Percentiles rank a stretch among this genome's conserved stretches.
phyloP scores from a whole-genome alignment of 148 eudicot species.

The Dysphania ambrosioides region DNA sequence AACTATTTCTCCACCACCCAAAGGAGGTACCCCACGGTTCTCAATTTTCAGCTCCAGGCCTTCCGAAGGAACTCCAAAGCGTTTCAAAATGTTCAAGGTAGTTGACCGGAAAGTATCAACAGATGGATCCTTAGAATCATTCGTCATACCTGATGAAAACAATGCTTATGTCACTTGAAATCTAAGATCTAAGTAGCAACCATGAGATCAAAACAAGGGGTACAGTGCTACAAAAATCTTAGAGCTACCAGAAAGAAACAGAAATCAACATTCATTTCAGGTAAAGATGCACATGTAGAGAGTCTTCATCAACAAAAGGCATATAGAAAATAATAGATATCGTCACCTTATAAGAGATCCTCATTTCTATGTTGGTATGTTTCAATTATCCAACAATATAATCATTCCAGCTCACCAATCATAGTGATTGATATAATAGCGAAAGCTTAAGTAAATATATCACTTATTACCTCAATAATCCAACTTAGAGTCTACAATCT shows the following conservation, averaged over 20 bases:
- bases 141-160: constrained; percentile 67
- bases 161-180: not conserved
- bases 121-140: constrained; percentile 78
- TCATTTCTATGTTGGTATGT: too few species aligned
- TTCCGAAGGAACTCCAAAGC: constrained; percentile 79
- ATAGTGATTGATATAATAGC: too few species aligned
- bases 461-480: too few species aligned
- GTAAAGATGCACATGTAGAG: not conserved
- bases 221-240: not conserved
- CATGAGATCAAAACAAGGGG: not conserved
- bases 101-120: constrained; percentile 78
- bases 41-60: constrained; percentile 79
- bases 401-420: too few species aligned
- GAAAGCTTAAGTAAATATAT: too few species aligned
- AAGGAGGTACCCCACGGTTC: constrained; percentile 76
- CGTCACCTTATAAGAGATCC: too few species aligned
- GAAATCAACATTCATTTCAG: not conserved
- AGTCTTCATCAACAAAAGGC: not conserved
- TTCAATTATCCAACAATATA: too few species aligned
- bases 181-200: not conserved
- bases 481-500: too few species aligned
- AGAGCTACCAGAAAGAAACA: not conserved
- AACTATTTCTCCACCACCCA: constrained; percentile 82
- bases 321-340: too few species aligned
- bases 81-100: constrained; percentile 64